Evolutionary conservation across 305 asterid species (phyloP).

Genomic region (Fraxinus baroniana): DNA sequence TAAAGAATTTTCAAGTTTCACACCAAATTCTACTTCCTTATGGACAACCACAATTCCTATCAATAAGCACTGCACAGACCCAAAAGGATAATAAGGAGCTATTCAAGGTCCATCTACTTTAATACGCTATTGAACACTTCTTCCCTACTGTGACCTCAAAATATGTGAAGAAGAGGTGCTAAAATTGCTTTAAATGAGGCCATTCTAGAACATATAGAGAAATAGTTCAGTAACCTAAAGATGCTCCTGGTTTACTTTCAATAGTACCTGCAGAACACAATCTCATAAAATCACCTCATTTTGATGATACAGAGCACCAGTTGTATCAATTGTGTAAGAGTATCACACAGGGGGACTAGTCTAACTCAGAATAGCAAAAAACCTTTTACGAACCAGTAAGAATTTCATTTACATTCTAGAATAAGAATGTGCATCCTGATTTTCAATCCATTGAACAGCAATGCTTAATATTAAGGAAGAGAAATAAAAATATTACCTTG

Average conservation of each 20-base stretch:
- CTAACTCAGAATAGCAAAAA: not conserved
- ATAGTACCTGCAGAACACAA: slow-evolving; percentile 9
- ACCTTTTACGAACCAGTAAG: not conserved
- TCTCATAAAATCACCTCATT: slow-evolving; percentile 10
- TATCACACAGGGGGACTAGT: slow-evolving; percentile 2
- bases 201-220: not conserved
- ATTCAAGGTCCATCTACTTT: not conserved
- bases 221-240: not conserved
- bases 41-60: slow-evolving; percentile 11
- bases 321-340: not conserved
- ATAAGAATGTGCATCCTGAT: not conserved
- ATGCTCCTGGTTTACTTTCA: slow-evolving; percentile 3
- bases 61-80: slow-evolving; percentile 5
- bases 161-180: not conserved
- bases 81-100: not conserved
- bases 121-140: not conserved
- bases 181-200: not conserved
- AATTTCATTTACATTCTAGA: not conserved
- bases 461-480: slow-evolving; percentile 11
- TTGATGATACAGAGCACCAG: slow-evolving; percentile 20
- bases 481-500: slow-evolving; percentile 47
- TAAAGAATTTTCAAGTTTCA: not conserved
- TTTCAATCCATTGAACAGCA: not conserved
- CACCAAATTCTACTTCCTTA: slow-evolving; percentile 3
- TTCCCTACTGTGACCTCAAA: not conserved